phyloP scores from a whole-genome alignment of 768 basidiomycete genomes.

The Crepidotus variabilis region DNA sequence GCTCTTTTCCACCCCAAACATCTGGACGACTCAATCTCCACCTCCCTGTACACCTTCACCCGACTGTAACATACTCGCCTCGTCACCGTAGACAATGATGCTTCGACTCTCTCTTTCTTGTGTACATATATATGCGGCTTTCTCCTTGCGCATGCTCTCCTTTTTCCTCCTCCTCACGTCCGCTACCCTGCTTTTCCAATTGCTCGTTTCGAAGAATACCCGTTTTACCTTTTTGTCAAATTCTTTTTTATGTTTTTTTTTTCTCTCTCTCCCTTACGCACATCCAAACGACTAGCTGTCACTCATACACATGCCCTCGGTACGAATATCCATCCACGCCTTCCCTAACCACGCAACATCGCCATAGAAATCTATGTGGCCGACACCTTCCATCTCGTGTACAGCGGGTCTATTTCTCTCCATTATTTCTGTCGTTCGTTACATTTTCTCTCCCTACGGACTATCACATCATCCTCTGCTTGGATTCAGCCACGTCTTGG shows the following conservation, averaged over 20 bases:
- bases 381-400: background rate
- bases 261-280: background rate
- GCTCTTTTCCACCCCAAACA: background rate
- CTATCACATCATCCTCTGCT: background rate
- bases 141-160: slow-evolving; percentile 1
- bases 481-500: background rate
- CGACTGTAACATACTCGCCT: background rate
- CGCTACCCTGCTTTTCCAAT: slow-evolving; percentile 7
- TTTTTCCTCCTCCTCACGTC: slow-evolving; percentile 1
- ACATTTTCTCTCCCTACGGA: background rate
- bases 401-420: background rate
- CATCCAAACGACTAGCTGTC: background rate
- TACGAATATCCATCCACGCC: background rate
- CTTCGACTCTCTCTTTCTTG: slow-evolving; percentile 1
- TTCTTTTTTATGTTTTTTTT: background rate
- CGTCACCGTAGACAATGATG: background rate
- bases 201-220: background rate
- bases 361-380: background rate
- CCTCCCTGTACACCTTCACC: background rate
- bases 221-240: background rate
- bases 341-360: background rate
- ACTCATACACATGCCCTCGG: background rate
- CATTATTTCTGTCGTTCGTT: background rate
- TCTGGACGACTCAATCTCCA: background rate
- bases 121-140: background rate